Evolutionary conservation across 306 rosid species (phyloP).

Genomic region (Citrullus mucosospermus): DNA sequence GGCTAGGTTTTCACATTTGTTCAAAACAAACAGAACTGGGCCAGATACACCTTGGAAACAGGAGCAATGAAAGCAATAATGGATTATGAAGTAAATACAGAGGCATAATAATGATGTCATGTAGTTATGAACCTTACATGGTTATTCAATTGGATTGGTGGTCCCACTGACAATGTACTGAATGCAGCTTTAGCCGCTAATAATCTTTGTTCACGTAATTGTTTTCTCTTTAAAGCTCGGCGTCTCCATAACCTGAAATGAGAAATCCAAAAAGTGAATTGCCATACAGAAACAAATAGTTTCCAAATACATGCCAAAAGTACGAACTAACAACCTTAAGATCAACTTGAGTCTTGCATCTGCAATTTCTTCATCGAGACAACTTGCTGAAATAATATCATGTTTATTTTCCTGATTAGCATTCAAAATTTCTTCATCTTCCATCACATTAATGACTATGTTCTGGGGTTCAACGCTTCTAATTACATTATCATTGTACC

Average conservation of each 20-base stretch:
- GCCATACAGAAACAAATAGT: conserved; percentile 4
- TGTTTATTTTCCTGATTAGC: conserved; percentile 25
- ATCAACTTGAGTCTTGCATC: conserved; percentile 72
- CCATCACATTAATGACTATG: conserved; percentile 10
- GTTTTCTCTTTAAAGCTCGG: conserved; percentile 44
- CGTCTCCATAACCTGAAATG: conserved; percentile 75
- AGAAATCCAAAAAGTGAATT: conserved; percentile 10
- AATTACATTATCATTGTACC: conserved; percentile 11
- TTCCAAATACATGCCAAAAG: conserved; percentile 4
- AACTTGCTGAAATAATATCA: conserved; percentile 18
- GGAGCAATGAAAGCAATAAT: background rate
- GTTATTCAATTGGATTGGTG: conserved; percentile 41
- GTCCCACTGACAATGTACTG: conserved; percentile 59
- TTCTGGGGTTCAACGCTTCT: conserved; percentile 21
- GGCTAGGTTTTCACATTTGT: background rate
- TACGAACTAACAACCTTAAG: conserved; percentile 43
- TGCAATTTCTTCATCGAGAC: conserved; percentile 48
- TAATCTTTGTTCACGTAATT: conserved; percentile 55
- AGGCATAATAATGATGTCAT: conserved; percentile 7
- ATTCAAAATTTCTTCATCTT: conserved; percentile 29
- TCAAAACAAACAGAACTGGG: background rate
- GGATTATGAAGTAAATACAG: conserved; percentile 1
- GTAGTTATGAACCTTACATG: conserved; percentile 39
- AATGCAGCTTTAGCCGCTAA: conserved; percentile 72
- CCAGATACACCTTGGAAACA: background rate